Percentiles rank a stretch among this genome's conserved stretches.
Evolutionary conservation across 345 rosid species (phyloP).

Genomic region (Leavenworthia alabamica): DNA sequence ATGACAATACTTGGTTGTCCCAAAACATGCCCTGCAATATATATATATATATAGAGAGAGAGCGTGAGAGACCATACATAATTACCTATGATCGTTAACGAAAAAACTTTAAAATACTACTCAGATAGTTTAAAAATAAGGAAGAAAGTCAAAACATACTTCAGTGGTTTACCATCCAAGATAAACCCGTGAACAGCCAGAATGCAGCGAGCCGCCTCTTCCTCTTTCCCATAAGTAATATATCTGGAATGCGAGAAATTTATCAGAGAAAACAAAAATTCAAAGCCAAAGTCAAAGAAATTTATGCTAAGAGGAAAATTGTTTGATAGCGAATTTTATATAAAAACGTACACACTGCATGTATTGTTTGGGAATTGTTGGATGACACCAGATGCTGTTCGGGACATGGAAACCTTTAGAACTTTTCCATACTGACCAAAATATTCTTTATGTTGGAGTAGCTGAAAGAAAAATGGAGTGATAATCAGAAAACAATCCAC

Average conservation of each 20-base stretch:
- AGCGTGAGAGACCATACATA: not conserved
- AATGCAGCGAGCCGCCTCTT: slow-evolving; percentile 66
- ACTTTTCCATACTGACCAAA: slow-evolving; percentile 77
- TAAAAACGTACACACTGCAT: slow-evolving; percentile 61
- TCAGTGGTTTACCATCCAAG: slow-evolving; percentile 63
- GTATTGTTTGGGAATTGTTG: slow-evolving; percentile 60
- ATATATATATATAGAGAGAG: too few relatives aligned
- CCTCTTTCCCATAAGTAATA: slow-evolving; percentile 57
- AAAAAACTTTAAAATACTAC: not conserved
- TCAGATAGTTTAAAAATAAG: not conserved
- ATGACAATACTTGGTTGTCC: slow-evolving; percentile 79
- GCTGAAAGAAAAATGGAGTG: slow-evolving; percentile 30
- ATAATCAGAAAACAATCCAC: slow-evolving; percentile 1
- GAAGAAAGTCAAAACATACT: slow-evolving; percentile 34
- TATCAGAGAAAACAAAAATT: not conserved
- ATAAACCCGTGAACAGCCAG: slow-evolving; percentile 62
- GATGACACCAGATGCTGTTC: slow-evolving; percentile 57
- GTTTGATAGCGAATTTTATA: not conserved
- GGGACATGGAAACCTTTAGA: slow-evolving; percentile 62
- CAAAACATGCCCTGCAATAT: slow-evolving; percentile 63
- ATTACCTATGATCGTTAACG: not conserved
- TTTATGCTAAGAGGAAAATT: not conserved
- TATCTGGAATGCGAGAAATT: slow-evolving; percentile 30
- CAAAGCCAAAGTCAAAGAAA: not conserved
- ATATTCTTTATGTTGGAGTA: slow-evolving; percentile 57